phyloP scores from a whole-genome alignment of 2,329 filamentous ascomycete species.

The Kalaharituber pfeilii region DNA sequence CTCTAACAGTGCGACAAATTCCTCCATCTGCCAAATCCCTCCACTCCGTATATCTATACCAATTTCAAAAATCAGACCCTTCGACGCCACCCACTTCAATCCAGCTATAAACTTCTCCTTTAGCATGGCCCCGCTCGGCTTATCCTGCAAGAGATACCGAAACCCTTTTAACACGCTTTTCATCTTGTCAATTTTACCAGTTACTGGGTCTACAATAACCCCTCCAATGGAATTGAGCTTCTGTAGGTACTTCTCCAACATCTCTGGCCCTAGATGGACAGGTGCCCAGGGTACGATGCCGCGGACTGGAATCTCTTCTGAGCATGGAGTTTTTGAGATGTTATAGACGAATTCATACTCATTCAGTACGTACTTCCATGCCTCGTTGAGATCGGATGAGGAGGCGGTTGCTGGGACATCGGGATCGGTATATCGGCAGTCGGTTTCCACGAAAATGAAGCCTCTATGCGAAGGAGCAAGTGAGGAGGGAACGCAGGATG shows the following conservation, averaged over 20 bases:
- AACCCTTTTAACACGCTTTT: slow-evolving; percentile 47
- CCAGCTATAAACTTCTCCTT: slow-evolving; percentile 45
- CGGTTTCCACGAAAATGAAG: slow-evolving; percentile 70
- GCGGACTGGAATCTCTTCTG: slow-evolving; percentile 41
- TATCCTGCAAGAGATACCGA: slow-evolving; percentile 66
- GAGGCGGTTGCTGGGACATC: not conserved
- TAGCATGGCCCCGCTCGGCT: slow-evolving; percentile 48
- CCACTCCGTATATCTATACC: slow-evolving; percentile 66
- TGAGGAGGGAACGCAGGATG: slow-evolving; percentile 28
- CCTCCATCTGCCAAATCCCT: slow-evolving; percentile 55
- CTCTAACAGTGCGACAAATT: slow-evolving; percentile 52
- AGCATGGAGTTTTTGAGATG: slow-evolving; percentile 20
- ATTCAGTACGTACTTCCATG: slow-evolving; percentile 36
- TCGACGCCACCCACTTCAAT: slow-evolving; percentile 45
- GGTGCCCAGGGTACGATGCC: slow-evolving; percentile 79
- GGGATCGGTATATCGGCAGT: slow-evolving; percentile 45
- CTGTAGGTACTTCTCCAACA: slow-evolving; percentile 47
- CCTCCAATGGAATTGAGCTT: slow-evolving; percentile 45
- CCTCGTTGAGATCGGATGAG: slow-evolving; percentile 41
- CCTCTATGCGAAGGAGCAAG: slow-evolving; percentile 34
- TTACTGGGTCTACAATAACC: slow-evolving; percentile 36
- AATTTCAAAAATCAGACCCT: slow-evolving; percentile 58
- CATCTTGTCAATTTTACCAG: slow-evolving; percentile 25
- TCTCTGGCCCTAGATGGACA: slow-evolving; percentile 43
- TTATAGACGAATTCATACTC: slow-evolving; percentile 16